Evolutionary conservation across 1,284 basidiomycete species (phyloP), one percentile per base, ranked within the genome.

Genomic region (Puccinia brachypodii): DNA sequence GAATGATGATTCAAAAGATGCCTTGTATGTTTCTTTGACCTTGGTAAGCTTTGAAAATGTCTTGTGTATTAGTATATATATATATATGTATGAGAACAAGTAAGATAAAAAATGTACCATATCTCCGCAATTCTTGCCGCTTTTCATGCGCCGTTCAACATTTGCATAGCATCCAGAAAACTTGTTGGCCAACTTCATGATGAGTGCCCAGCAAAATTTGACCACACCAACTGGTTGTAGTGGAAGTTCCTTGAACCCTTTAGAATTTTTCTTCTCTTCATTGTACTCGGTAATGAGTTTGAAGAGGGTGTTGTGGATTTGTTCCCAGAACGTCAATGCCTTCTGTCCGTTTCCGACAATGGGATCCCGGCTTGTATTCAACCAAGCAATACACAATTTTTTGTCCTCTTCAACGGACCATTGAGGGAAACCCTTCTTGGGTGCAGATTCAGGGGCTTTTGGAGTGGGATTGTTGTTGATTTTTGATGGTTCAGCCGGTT

Each of bases 331-430:
- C 22, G 25, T 62, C 19, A 22, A 13, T 6, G 22, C 60, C 33
- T 66, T 66, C 33, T 66, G 62, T 38, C 62, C 33, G 38, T 3
- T 66, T 19, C 62, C 62, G 22, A 66, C 62, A 38, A 66, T 66
- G 31, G 22, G 7, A 22, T 66, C 31, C 7, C 33, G 14, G 22
- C 62, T 66, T 14, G 62, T 66, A 28, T 66, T 66, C 62, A 66
- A 38, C n/a, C n/a, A n/a, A n/a, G n/a, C n/a, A n/a, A n/a, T n/a
- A n/a, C n/a, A n/a, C n/a, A n/a, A n/a, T n/a, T n/a, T n/a, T n/a
- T n/a, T n/a, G n/a, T n/a, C n/a, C n/a, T n/a, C n/a, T n/a, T n/a
- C n/a, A n/a, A n/a, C n/a, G n/a, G n/a, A n/a, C n/a, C n/a, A n/a
- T n/a, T n/a, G n/a, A n/a, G n/a, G n/a, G n/a, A n/a, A n/a, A n/a